Evolutionary conservation across 108 stramenopile species (phyloP).

Genomic region (Mediolabrus comicus): DNA sequence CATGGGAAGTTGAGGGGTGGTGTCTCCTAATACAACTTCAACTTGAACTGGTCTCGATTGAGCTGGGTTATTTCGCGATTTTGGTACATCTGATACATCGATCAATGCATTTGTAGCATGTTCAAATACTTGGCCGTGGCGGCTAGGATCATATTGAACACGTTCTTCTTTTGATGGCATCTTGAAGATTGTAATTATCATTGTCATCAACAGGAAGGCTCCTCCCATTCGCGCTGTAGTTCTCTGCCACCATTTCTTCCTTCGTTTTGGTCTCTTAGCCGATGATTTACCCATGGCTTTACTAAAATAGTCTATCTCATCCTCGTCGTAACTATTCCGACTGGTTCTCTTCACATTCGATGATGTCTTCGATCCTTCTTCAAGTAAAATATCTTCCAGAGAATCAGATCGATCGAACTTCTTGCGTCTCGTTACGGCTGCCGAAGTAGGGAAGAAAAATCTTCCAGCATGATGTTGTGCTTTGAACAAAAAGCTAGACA

Average conservation of each 20-base stretch:
- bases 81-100: not conserved
- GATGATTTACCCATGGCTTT: conserved; percentile 10
- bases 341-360: not conserved
- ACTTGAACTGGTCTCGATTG: not conserved
- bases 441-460: conserved; percentile 31
- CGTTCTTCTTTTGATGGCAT: not conserved
- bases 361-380: conserved; percentile 24
- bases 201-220: conserved; percentile 5
- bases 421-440: conserved; percentile 20
- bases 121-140: not conserved
- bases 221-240: not conserved
- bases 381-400: conserved; percentile 32
- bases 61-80: not conserved
- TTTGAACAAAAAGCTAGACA: conserved; percentile 16
- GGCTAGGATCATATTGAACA: not conserved
- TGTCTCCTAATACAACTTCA: not conserved
- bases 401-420: conserved; percentile 39
- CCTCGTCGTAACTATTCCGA: conserved; percentile 8
- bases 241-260: not conserved
- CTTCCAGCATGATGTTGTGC: conserved; percentile 23
- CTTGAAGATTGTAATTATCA: conserved; percentile 14
- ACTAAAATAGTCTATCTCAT: conserved; percentile 41
- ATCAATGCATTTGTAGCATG: conserved; percentile 4
- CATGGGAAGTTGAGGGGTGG: conserved; percentile 12
- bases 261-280: not conserved